phyloP scores from a whole-genome alignment of 148 eudicot genomes.

The Chenopodium suecicum region DNA sequence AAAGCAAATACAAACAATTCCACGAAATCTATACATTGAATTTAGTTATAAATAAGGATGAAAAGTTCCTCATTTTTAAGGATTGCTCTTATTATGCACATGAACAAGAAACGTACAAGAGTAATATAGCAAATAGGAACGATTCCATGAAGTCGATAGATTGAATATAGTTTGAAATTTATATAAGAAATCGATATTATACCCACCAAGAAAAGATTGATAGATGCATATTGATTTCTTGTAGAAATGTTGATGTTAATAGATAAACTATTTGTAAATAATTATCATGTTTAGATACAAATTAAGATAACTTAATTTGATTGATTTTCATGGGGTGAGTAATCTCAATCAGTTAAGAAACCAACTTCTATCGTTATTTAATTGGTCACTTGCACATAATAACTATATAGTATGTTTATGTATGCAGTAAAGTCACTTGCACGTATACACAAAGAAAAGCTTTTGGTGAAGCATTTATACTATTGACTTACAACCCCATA shows the following conservation, averaged over 20 bases:
- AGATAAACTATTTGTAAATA: constrained; percentile 23
- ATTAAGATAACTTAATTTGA: constrained; percentile 18
- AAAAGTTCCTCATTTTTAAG: no score
- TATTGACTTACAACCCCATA: neutral
- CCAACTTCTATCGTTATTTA: constrained; percentile 29
- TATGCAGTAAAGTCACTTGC: neutral
- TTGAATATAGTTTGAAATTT: neutral
- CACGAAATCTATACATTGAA: neutral
- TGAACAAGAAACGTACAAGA: neutral
- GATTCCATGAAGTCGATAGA: neutral
- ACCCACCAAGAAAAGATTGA: constrained; percentile 41
- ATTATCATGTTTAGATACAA: neutral
- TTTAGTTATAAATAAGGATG: neutral
- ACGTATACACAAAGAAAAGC: neutral
- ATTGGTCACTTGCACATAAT: neutral
- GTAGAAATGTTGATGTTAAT: constrained; percentile 35
- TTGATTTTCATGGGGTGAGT: constrained; percentile 56
- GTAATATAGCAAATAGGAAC: neutral
- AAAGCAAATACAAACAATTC: neutral
- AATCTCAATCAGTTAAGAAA: constrained; percentile 55
- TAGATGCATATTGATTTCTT: constrained; percentile 14
- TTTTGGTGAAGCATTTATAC: neutral
- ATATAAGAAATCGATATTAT: constrained; percentile 31
- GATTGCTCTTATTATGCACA: neutral
- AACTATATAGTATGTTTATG: no score